phyloP scores from a whole-genome alignment of 1,139 yeast species.

The Arxiozyma telluris region DNA sequence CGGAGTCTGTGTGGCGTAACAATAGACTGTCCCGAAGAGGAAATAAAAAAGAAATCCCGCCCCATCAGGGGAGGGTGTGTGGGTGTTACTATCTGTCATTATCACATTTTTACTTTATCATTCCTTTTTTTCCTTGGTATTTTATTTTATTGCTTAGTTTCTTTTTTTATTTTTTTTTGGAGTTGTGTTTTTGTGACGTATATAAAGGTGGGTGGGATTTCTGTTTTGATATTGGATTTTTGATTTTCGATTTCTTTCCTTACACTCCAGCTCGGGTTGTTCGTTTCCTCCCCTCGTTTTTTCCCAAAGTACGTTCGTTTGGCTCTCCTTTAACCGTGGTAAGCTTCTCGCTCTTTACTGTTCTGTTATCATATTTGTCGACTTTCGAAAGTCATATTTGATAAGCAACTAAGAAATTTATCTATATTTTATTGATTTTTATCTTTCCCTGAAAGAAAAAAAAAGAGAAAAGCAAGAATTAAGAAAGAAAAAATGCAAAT shows the following conservation, averaged over 20 bases:
- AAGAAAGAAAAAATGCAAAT: conserved; percentile 61
- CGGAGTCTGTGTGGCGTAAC: background rate
- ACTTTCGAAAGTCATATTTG: background rate
- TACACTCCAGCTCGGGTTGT: too few relatives aligned
- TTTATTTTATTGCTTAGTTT: too few relatives aligned
- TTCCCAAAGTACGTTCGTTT: too few relatives aligned
- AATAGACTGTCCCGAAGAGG: background rate
- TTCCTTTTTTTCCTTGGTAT: too few relatives aligned
- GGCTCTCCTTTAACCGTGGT: too few relatives aligned
- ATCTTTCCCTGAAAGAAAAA: too few relatives aligned
- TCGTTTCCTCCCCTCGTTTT: too few relatives aligned
- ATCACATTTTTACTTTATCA: too few relatives aligned
- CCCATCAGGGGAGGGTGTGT: background rate
- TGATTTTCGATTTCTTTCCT: too few relatives aligned
- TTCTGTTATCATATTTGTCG: background rate
- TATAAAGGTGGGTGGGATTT: background rate
- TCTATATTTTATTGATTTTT: too few relatives aligned
- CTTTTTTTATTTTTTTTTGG: too few relatives aligned
- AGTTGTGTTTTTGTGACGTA: background rate
- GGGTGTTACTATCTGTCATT: background rate
- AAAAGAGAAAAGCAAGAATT: conserved; percentile 26
- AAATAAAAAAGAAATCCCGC: background rate
- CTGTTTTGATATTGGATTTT: background rate
- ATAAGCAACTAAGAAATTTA: too few relatives aligned
- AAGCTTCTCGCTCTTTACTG: background rate